Conservation (phyloP, 2,329 filamentous ascomycete species). For the Talaromyces islandicus region DNA sequence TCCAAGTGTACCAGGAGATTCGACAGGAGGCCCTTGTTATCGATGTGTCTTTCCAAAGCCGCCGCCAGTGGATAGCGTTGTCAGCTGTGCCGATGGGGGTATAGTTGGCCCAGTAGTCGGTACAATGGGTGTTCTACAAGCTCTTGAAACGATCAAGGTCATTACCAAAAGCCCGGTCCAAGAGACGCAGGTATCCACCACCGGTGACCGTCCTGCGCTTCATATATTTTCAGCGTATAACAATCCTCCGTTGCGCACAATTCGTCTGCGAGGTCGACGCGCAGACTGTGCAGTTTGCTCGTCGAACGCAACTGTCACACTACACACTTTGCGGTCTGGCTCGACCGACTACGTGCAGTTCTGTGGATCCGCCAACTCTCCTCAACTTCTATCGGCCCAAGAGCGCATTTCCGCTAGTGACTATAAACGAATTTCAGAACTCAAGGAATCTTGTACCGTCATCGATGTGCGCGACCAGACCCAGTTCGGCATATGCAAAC, state of each 20-base stretch:
- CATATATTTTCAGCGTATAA: constrained; percentile 41
- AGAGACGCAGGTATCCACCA: constrained; percentile 1
- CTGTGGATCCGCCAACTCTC: constrained; percentile 60
- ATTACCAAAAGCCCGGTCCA: constrained; percentile 44
- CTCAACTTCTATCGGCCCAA: constrained; percentile 52
- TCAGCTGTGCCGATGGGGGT: constrained; percentile 86
- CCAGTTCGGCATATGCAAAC: constrained; percentile 73
- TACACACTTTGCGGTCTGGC: constrained; percentile 56
- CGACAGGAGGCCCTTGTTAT: constrained; percentile 75
- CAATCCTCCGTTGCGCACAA: constrained; percentile 58
- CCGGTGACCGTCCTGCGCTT: constrained; percentile 18
- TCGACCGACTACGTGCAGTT: constrained; percentile 80
- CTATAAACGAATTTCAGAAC: constrained; percentile 40
- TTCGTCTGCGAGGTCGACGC: constrained; percentile 66
- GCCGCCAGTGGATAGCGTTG: constrained; percentile 73
- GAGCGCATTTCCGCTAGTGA: constrained; percentile 63
- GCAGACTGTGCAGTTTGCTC: constrained; percentile 73
- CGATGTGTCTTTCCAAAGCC: constrained; percentile 86
- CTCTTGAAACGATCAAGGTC: constrained; percentile 82
- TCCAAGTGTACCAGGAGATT: constrained; percentile 53
- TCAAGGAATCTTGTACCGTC: constrained; percentile 31
- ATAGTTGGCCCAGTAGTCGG: constrained; percentile 91
- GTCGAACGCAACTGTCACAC: constrained; percentile 54
- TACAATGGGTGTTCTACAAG: constrained; percentile 86
- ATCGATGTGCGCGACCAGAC: constrained; percentile 81